Conservation (phyloP, 2,329 filamentous ascomycete genomes). For the Diaporthe ilicicola region DNA sequence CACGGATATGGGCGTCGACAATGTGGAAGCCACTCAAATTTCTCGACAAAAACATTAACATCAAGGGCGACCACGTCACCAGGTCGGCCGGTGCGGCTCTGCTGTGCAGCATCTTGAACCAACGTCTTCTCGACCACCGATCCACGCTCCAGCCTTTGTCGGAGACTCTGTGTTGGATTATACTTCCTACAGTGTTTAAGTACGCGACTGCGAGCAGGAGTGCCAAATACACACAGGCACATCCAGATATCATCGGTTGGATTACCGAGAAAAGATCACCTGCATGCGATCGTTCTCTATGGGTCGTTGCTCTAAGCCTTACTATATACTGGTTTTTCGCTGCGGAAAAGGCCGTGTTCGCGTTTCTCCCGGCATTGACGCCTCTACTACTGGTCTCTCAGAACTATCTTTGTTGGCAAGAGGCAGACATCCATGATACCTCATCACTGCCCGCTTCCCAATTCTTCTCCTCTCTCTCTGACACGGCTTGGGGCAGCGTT, state of each 20-base stretch:
- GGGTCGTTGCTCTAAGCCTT: conserved; percentile 34
- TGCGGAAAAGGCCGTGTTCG: conserved; percentile 34
- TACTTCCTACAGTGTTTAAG: conserved; percentile 39
- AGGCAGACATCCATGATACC: neutral
- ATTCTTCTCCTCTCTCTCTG: neutral
- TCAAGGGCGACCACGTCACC: conserved; percentile 30
- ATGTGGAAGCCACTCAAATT: neutral
- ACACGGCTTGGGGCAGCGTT: conserved; percentile 37
- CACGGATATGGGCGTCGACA: neutral
- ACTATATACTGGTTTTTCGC: conserved; percentile 36
- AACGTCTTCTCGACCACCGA: conserved; percentile 33
- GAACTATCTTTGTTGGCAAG: conserved; percentile 30
- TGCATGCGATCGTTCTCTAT: conserved; percentile 22
- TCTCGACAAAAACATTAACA: neutral
- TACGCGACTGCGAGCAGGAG: conserved; percentile 7
- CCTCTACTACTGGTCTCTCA: conserved; percentile 42
- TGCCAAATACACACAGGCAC: neutral
- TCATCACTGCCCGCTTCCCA: neutral
- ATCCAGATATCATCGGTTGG: neutral
- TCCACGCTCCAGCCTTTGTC: conserved; percentile 41
- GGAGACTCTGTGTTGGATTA: conserved; percentile 45
- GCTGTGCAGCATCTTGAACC: conserved; percentile 38
- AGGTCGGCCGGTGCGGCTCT: conserved; percentile 37
- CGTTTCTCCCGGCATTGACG: conserved; percentile 41
- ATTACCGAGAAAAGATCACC: neutral